Base-by-base conservation (phyloP, 164 flowering plant species). In the Tetracentron sinense region DNA sequence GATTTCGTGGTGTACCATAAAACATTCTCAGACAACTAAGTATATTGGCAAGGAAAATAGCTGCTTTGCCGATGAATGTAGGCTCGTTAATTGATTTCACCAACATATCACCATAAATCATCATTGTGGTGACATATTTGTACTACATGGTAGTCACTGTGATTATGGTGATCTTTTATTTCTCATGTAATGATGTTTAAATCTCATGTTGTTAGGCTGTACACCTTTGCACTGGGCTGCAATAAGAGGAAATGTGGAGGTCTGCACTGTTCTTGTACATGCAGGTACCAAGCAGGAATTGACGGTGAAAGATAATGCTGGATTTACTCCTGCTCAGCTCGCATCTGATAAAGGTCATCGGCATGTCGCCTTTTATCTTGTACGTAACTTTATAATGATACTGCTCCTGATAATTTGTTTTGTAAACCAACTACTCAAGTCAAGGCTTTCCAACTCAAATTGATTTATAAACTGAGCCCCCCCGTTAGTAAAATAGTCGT, bases 141-240 rank as follows among this genome's bases (percentile, higher is more conserved):
- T n/a, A n/a, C n/a, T n/a, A n/a, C n/a, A n/a, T n/a, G n/a, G n/a
- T n/a, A n/a, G n/a, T n/a, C n/a, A n/a, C n/a, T 28, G 44, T 12
- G 16, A 10, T 56, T 4, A 47, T 46, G 44, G 4, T 57, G 14
- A 20, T 51, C 17, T 59, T 16, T 67, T 51, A 54, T 38, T 7
- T 19, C 2, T 50, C 22, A n/a, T 7, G 8, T 22, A 11, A 6
- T 59, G 31, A 23, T 35, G 49, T 71, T 60, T 42, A 22, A 17
- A 21, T 57, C 35, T 53, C 38, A 11, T 75, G 50, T 27, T 65
- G n/a, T 60, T 66, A 94, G 97, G 98, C 42, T 90, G 96, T 72
- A 94, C 97, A 20, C 97, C 98, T 28, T 74, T 94, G 78, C 97
- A 90, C 65, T 94, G 97, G 98, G 96, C 97, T 67, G 96, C 87